Base-by-base conservation (phyloP, 441 rosid genomes). In the Aleurites moluccanus region DNA sequence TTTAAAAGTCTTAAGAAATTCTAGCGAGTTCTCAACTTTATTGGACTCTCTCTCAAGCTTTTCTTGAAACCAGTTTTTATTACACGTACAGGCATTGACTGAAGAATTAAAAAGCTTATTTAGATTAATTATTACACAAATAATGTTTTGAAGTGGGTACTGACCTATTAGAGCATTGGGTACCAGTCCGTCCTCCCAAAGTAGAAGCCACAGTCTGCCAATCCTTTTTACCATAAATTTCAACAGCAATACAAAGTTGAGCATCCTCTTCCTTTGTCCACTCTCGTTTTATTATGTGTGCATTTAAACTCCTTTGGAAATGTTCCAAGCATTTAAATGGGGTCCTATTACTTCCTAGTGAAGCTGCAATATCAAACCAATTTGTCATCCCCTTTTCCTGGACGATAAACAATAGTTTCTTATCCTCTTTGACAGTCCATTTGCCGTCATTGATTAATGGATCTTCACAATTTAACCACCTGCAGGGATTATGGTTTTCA, bases 81-180 rank as follows among this genome's bases (percentile, higher is more conserved):
- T 38, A 38, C 40, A 38, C 40, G 6, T 38, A 38, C 40, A 6
- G 40, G 8, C 7, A 5, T 57, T 27, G 53, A 35, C 18, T 72
- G 56, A 61, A 45, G 64, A 68, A 63, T 44, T 50, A 69, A 23
- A 56, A 60, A 47, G 65, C 38, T 65, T 45, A 42, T n/a, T 5
- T 16, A 44, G 72, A 68, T 13, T 49, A 23, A 77, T 15, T 30
- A 55, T 16, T 42, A 50, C 6, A 60, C 64, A 27, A 52, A 38
- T 21, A 49, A 45, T 67, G 10, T 56, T 69, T 56, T 56, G 62
- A 53, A 78, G 69, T 18, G 68, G 67, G 33, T 66, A 86, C 92
- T 86, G 76, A 93, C 98, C 98, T 85, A 49, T 92, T 91, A 71
- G 99, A 90, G 88, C 99, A 93, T 75, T 96, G 98, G 44, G 93